Conservation (phyloP, 2,329 filamentous ascomycete genomes). For the Nemania bipapillata region DNA sequence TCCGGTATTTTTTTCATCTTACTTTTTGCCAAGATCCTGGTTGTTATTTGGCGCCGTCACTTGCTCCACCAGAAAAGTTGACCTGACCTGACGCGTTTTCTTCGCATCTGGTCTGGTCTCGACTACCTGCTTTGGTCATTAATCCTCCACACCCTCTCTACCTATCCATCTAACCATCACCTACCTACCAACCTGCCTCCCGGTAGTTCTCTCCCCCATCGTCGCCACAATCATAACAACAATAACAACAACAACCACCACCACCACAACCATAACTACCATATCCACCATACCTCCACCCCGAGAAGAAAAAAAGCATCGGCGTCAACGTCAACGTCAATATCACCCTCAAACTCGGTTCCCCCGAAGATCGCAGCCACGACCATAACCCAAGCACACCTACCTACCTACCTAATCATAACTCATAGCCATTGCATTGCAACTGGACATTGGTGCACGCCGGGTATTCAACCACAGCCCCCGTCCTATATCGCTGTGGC, state of each 20-base stretch:
- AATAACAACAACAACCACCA: not conserved
- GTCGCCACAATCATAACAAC: slow-evolving; percentile 3
- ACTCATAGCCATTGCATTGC: too few species aligned
- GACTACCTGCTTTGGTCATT: slow-evolving; percentile 29
- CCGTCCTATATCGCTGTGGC: slow-evolving; percentile 18
- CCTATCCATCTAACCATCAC: slow-evolving; percentile 34
- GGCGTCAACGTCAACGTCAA: not conserved
- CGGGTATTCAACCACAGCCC: slow-evolving; percentile 7
- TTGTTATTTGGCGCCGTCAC: slow-evolving; percentile 44
- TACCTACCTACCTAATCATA: not conserved
- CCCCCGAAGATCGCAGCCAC: not conserved
- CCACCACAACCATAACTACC: not conserved
- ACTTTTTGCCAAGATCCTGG: slow-evolving; percentile 33
- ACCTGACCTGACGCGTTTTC: slow-evolving; percentile 49
- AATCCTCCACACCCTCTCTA: slow-evolving; percentile 28
- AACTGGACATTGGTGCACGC: slow-evolving; percentile 11
- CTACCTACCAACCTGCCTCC: not conserved
- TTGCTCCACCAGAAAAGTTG: slow-evolving; percentile 45
- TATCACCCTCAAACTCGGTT: not conserved
- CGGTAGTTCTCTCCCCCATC: not conserved
- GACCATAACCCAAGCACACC: not conserved
- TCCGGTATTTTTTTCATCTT: slow-evolving; percentile 12
- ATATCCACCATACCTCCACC: not conserved
- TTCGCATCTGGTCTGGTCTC: slow-evolving; percentile 33
- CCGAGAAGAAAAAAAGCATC: not conserved